These are phyloP conservation scores for Corinectria fuckeliana DNA, from an alignment of 2,329 filamentous ascomycete genomes.

Conservation along the genomic window DNA sequence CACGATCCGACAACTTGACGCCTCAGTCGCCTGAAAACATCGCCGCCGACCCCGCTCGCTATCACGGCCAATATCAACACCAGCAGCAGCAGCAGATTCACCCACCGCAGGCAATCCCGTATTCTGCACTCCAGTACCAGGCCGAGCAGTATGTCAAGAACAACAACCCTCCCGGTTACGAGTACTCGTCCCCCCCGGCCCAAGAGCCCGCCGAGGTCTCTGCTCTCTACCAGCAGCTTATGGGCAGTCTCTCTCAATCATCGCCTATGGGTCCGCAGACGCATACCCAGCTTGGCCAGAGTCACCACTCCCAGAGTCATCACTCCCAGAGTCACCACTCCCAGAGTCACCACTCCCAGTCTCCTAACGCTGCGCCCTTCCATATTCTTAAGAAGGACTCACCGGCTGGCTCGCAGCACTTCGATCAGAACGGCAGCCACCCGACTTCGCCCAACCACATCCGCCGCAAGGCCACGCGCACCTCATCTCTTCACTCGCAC, in stretches of 20 bases:
- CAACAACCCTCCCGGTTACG: constrained; percentile 30
- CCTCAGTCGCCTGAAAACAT: constrained; percentile 50
- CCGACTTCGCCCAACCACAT: constrained; percentile 53
- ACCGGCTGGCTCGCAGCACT: constrained; percentile 46
- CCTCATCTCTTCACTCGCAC: constrained; percentile 42
- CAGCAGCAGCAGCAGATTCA: constrained; percentile 31
- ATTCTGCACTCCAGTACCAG: constrained; percentile 35
- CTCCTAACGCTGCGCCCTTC: constrained; percentile 44
- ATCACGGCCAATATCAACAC: constrained; percentile 40
- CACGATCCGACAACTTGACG: constrained; percentile 52
- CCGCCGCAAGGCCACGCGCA: constrained; percentile 47
- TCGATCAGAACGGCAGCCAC: constrained; percentile 51
- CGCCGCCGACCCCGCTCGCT: constrained; percentile 37
- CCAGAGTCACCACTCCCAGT: constrained; percentile 41
- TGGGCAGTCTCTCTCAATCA: constrained; percentile 46
- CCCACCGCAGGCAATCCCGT: constrained; percentile 30
- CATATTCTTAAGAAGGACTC: constrained; percentile 61
- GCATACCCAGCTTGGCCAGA: background rate
- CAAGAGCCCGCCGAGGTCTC: constrained; percentile 49
- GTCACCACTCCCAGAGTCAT: constrained; percentile 38
- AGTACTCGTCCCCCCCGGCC: constrained; percentile 36
- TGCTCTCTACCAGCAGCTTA: constrained; percentile 47
- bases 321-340: constrained; percentile 43
- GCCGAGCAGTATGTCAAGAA: constrained; percentile 36
- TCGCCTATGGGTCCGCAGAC: constrained; percentile 40